Conservation (phyloP, 2,329 filamentous ascomycete genomes). For the Fusarium secorum region DNA sequence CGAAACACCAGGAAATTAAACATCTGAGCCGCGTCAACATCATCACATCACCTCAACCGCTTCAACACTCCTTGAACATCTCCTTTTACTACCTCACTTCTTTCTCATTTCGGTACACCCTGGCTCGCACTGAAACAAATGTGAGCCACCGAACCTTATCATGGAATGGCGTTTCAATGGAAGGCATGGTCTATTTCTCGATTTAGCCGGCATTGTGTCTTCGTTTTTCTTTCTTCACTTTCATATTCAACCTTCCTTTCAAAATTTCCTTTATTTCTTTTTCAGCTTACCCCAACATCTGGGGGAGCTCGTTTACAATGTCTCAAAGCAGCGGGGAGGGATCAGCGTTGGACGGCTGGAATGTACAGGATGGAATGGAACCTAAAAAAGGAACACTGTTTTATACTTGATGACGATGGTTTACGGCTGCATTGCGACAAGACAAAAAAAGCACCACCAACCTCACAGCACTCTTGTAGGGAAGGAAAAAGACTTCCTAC, state of each 20-base stretch:
- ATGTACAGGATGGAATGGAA: conserved; percentile 37
- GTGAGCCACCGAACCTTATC: conserved; percentile 32
- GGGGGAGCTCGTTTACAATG: conserved; percentile 24
- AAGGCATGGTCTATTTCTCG: conserved; percentile 37
- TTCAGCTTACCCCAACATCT: conserved; percentile 12
- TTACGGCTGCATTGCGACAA: conserved; percentile 44
- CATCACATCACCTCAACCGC: not conserved
- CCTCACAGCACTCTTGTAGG: conserved; percentile 9
- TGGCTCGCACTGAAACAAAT: conserved; percentile 17
- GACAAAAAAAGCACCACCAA: conserved; percentile 37
- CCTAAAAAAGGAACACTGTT: conserved; percentile 40
- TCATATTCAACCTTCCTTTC: conserved; percentile 11
- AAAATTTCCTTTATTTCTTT: conserved; percentile 12
- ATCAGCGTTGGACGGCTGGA: conserved; percentile 35
- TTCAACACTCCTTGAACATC: conserved; percentile 21
- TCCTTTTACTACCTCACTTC: conserved; percentile 3
- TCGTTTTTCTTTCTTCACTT: conserved; percentile 30
- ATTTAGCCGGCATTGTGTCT: conserved; percentile 39
- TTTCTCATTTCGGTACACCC: conserved; percentile 25
- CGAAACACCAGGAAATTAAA: conserved; percentile 16
- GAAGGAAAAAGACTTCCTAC: conserved; percentile 3
- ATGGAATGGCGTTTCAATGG: conserved; percentile 42
- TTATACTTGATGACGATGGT: conserved; percentile 42
- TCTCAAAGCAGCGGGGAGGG: conserved; percentile 29
- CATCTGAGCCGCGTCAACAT: not conserved